A percentile compares a stretch with the other conserved stretches of the same genome.
Evolutionary conservation across 768 basidiomycete genomes (phyloP).

Genomic region (Vararia minispora): DNA sequence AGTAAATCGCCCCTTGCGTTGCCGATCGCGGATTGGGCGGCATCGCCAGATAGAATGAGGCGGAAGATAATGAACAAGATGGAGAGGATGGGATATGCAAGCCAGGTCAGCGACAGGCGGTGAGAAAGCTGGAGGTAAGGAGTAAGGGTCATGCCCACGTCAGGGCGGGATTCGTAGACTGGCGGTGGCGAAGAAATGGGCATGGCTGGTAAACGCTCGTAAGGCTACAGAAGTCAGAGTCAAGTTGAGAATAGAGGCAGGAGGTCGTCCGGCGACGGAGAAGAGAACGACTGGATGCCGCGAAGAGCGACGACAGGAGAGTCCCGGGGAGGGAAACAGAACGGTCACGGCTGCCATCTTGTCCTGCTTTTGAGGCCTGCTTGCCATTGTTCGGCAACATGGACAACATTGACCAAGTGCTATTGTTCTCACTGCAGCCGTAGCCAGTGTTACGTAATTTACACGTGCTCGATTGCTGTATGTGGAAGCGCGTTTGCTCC

Average conservation of each 20-base stretch:
- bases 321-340: too few relatives aligned
- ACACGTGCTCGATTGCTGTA: too few relatives aligned
- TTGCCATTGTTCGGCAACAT: too few relatives aligned
- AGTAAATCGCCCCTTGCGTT: slow-evolving; percentile 70
- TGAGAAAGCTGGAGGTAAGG: slow-evolving; percentile 81
- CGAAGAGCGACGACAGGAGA: too few relatives aligned
- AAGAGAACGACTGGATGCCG: too few relatives aligned
- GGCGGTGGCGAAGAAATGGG: slow-evolving; percentile 35
- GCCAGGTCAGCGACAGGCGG: slow-evolving; percentile 79
- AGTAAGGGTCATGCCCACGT: slow-evolving; percentile 33
- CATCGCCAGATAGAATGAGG: slow-evolving; percentile 59
- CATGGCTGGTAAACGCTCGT: slow-evolving; percentile 19
- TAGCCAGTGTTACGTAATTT: too few relatives aligned
- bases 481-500: too few relatives aligned
- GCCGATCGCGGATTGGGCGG: slow-evolving; percentile 54
- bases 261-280: slow-evolving; percentile 6
- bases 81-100: slow-evolving; percentile 85
- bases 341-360: too few relatives aligned
- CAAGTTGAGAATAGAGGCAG: slow-evolving; percentile 17
- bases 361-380: too few relatives aligned
- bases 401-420: too few relatives aligned
- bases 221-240: too few relatives aligned
- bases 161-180: slow-evolving; percentile 37
- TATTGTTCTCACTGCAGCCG: too few relatives aligned
- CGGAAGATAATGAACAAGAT: slow-evolving; percentile 82